Conservation (phyloP, 2,329 filamentous ascomycete genomes). For the Zymoseptoria brevis region DNA sequence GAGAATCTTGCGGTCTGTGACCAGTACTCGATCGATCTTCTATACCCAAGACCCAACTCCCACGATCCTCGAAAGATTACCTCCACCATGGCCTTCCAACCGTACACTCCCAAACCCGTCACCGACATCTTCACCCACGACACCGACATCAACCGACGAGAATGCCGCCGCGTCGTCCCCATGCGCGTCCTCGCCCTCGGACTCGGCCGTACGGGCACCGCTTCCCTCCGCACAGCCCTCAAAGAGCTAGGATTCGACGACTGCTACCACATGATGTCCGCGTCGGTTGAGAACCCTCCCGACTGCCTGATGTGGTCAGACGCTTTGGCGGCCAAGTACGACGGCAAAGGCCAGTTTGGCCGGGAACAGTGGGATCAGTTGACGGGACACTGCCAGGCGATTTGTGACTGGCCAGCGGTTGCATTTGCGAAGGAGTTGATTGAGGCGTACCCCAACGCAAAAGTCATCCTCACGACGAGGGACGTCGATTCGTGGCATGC, state of each 20-base stretch:
- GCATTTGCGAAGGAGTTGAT: slow-evolving; percentile 63
- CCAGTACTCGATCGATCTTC: background rate
- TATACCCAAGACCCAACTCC: background rate
- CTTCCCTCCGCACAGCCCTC: slow-evolving; percentile 59
- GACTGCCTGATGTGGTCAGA: slow-evolving; percentile 65
- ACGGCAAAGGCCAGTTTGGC: slow-evolving; percentile 54
- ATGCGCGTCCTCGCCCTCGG: slow-evolving; percentile 67
- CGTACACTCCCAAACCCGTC: slow-evolving; percentile 41
- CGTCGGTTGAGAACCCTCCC: slow-evolving; percentile 58
- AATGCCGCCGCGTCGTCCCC: slow-evolving; percentile 58
- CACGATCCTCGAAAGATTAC: background rate
- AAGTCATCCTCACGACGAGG: slow-evolving; percentile 60
- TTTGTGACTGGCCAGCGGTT: slow-evolving; percentile 61
- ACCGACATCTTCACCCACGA: slow-evolving; percentile 57
- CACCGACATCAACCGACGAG: slow-evolving; percentile 59
- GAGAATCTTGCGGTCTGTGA: background rate
- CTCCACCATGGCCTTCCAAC: slow-evolving; percentile 32
- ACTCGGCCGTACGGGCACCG: slow-evolving; percentile 62
- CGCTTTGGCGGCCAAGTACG: slow-evolving; percentile 55
- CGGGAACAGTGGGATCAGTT: slow-evolving; percentile 63
- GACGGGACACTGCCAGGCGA: slow-evolving; percentile 56
- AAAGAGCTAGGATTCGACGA: slow-evolving; percentile 59
- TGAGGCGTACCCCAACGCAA: slow-evolving; percentile 63
- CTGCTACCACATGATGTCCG: slow-evolving; percentile 68
- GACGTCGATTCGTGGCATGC: slow-evolving; percentile 58